Base-by-base conservation (phyloP, 345 rosid genomes). In the Euphorbia lathyris region DNA sequence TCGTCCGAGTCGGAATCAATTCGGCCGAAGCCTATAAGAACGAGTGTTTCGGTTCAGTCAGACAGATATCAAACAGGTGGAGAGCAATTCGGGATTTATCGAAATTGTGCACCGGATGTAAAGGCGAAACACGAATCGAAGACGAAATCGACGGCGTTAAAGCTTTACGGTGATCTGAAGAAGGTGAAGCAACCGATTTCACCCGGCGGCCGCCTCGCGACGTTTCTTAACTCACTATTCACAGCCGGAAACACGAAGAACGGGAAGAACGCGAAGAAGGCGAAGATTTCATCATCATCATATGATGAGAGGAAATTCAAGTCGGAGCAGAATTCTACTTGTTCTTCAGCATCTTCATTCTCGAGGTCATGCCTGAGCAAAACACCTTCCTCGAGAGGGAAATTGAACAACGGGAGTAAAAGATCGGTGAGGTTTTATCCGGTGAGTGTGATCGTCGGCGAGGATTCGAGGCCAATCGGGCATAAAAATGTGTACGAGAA, bases 361-460 rank as follows among this genome's bases (percentile, higher is more conserved):
- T 77, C 80, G 20, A 63, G 77, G 70, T 77, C 80, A 20, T 77
- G 80, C 65, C 58, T 77, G 26, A 77, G 80, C 70, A 77, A 77
- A 53, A 77, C 80, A 7, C 80, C 80, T 16, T 68, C 80, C 20
- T 72, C 77, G 3, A 68, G 76, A 14, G 76, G 70, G 52, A 68
- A 66, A 65, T 36, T 56, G 42, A 74, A 68, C 63, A 68, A 66
- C 34, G 76, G 72, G 34, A 63, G 48, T 17, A 77, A 72, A 63
- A 68, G 80, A 59, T 77, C 80, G 11, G 80, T 77, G 9, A 68
- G 80, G 40, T 72, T 77, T 59, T 77, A 38, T 20, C 77, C 80
- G 38, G 70, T 77, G 3, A 77, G 73, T 58, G 80, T 72, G 10
- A 77, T 77, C 58, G 77, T 77, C 1, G 80, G 58, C n/a, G 80